A percentile compares a stretch with the other conserved stretches of the same genome.
Evolutionary conservation across 2,329 filamentous ascomycete genomes (phyloP).

Genomic region (Epicoccum sorghinum): DNA sequence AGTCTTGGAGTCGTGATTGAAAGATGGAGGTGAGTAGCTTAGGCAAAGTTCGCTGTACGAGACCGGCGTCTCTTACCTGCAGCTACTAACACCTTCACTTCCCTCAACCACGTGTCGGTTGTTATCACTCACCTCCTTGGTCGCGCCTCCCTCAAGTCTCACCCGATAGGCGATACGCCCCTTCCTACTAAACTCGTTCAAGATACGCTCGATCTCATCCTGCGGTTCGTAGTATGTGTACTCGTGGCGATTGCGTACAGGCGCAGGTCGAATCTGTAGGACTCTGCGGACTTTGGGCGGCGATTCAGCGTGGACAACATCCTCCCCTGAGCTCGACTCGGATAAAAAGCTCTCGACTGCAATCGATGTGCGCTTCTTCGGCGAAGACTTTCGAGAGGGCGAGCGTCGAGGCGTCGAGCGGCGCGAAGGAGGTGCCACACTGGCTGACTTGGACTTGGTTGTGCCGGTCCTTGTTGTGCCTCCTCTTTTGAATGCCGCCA

Average conservation of each 20-base stretch:
- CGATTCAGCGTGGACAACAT: background rate
- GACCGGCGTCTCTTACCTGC: slow-evolving; percentile 1
- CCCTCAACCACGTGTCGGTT: background rate
- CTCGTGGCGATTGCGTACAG: slow-evolving; percentile 35
- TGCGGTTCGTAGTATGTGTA: slow-evolving; percentile 43
- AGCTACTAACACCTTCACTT: slow-evolving; percentile 1
- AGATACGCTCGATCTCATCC: slow-evolving; percentile 47
- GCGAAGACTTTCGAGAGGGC: background rate
- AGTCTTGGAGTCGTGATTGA: background rate
- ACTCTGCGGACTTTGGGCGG: slow-evolving; percentile 18
- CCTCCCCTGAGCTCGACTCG: slow-evolving; percentile 20
- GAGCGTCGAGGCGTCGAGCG: background rate
- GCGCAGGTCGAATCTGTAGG: slow-evolving; percentile 34
- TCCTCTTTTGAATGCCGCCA: slow-evolving; percentile 36
- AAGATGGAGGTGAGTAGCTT: background rate
- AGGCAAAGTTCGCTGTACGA: background rate
- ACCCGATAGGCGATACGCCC: slow-evolving; percentile 51
- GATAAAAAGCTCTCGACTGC: slow-evolving; percentile 23
- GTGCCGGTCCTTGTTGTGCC: background rate
- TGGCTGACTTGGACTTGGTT: background rate
- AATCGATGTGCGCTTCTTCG: slow-evolving; percentile 15
- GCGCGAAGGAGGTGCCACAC: background rate
- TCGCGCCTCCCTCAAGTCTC: slow-evolving; percentile 48
- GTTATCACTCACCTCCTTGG: slow-evolving; percentile 49
- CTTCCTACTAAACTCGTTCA: slow-evolving; percentile 44